These are phyloP conservation scores for Chlamydomonas schloesseri DNA, from an alignment of 139 green algal genomes.

Conservation along the genomic window DNA sequence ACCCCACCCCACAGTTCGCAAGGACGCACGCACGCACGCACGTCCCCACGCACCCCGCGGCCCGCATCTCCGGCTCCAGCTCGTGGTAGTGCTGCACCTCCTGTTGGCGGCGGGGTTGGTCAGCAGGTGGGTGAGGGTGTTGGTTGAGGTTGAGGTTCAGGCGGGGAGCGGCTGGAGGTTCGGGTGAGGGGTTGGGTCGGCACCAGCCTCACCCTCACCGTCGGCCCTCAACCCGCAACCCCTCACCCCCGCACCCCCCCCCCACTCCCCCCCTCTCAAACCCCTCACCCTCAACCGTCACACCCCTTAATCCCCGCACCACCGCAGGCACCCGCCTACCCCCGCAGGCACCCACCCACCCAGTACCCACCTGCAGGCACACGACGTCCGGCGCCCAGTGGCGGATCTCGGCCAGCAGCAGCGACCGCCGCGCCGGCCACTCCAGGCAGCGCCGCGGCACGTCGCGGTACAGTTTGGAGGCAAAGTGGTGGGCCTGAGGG, in stretches of 20 bases:
- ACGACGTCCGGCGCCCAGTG: constrained; percentile 74
- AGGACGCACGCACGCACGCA: no score
- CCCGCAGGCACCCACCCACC: not conserved
- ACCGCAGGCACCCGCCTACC: no score
- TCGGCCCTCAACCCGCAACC: no score
- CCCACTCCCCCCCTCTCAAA: no score
- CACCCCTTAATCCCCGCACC: no score
- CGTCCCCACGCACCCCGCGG: constrained; percentile 71
- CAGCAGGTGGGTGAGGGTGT: not conserved
- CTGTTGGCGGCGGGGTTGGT: no score
- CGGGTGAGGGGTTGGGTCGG: no score
- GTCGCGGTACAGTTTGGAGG: constrained; percentile 70
- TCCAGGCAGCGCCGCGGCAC: constrained; percentile 61
- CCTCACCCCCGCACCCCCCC: no score
- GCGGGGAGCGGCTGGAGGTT: not conserved
- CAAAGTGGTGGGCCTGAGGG: constrained; percentile 71
- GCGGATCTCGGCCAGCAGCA: constrained; percentile 57
- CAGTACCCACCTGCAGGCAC: constrained; percentile 64
- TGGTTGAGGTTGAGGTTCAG: not conserved
- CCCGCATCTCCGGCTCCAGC: constrained; percentile 60
- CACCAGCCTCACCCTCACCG: no score
- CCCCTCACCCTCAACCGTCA: no score
- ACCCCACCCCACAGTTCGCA: no score
- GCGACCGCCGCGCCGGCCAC: constrained; percentile 56
- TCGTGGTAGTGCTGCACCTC: constrained; percentile 82